Evolutionary conservation across 73 alveolate species (phyloP).

Genomic region (Paraurostyla sp.): DNA sequence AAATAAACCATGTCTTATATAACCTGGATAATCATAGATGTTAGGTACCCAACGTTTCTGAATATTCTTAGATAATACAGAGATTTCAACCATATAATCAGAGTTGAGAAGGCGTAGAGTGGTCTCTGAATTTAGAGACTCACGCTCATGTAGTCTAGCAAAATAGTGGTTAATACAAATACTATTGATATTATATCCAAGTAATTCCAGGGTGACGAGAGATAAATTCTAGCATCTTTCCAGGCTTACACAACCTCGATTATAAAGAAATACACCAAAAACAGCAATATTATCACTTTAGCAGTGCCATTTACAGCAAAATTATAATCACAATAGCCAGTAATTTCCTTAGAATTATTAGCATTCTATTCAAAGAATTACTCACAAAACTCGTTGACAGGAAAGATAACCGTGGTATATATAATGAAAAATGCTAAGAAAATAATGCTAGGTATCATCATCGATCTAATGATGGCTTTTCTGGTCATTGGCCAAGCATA

Average conservation of each 20-base stretch:
- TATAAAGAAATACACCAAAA: not conserved
- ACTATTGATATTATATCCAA: conserved; percentile 1
- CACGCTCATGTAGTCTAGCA: not conserved
- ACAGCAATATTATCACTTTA: not conserved
- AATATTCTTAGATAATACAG: conserved; percentile 62
- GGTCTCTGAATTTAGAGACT: not conserved
- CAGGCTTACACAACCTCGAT: conserved; percentile 3
- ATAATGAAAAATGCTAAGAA: conserved; percentile 1
- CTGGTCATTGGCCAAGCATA: conserved; percentile 33
- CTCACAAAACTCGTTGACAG: not conserved
- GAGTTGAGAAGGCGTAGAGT: conserved; percentile 11
- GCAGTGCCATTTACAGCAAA: not conserved
- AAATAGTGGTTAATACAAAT: not conserved
- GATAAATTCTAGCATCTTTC: conserved; percentile 5
- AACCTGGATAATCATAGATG: conserved; percentile 63
- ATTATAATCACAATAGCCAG: not conserved
- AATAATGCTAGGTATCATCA: conserved; percentile 26
- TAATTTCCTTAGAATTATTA: not conserved
- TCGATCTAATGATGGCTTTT: conserved; percentile 9
- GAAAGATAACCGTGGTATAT: conserved; percentile 4
- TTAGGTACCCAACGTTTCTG: conserved; percentile 41
- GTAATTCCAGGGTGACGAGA: conserved; percentile 44
- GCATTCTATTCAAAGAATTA: not conserved
- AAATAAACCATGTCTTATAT: conserved; percentile 34
- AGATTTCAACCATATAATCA: conserved; percentile 52